Evolutionary conservation across 129 eudicot genomes (phyloP), one percentile per base, ranked within the genome.

Genomic region (Artemisia argyi): DNA sequence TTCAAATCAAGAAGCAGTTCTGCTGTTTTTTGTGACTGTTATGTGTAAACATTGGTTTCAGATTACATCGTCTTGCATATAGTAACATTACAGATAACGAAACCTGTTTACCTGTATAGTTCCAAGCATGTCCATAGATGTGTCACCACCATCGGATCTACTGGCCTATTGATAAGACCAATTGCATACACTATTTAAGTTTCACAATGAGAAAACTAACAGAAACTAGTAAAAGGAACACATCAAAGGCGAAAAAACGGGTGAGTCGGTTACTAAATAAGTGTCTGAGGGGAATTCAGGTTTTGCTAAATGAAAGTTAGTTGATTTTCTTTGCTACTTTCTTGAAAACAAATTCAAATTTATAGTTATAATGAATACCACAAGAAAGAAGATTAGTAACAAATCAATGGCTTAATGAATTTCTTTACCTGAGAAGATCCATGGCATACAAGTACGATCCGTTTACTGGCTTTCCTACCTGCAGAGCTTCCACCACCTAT

Each of bases 1-100:
- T 81, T 95, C 79, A 88, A 79, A 85, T 95, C 99, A 81, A 95
- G 99, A 68, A 95, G 89, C 78, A 95, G 83, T 86, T 95, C 99
- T 19, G 99, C 99, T 47, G 88, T 86, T 88, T 95, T 95, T 77
- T 90, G 99, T 5, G 99, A 86, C 99, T 95, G 90, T 50, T 68
- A 48, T 60, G 55, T 57, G 58, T 30, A 28, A 69, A 39, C 57
- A 65, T 11, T 26, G 24, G 18, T 5, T 53, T 72, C 13, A 68
- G 60, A 73, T 17, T 4, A 54, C 24, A 71, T 69, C 16, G 48
- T 49, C 17, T 11, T 24, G 72, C 66, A 46, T 18, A 35, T 74
- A 3, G 20, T 66, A 44, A 7, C 64, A 66, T 60, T 4, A 26
- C 22, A 68, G 12, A 75, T 26, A 6, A 60, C 7, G 20, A 57